Base-by-base conservation (phyloP, 2,329 filamentous ascomycete species). In the Grosmannia serpens region DNA sequence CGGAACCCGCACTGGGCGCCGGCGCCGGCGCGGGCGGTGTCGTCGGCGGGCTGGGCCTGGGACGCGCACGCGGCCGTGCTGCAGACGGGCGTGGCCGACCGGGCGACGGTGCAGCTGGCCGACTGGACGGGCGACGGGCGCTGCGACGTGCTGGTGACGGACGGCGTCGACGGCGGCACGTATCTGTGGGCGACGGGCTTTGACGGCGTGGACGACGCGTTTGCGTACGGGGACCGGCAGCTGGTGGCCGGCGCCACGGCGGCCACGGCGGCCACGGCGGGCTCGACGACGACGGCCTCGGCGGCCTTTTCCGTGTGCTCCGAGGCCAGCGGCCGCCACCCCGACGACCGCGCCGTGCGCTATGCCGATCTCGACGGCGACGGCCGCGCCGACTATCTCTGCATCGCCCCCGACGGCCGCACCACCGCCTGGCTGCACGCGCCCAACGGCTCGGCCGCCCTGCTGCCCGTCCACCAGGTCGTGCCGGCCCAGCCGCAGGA, bases 41-140 rank as follows among this genome's bases (percentile, higher is more conserved):
- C 29, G 29, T 31, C 29, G 29, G 10, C 29, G 5, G 29, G 29
- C 29, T 31, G 29, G 29, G 4, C 29, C 46, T 56, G 55, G 55
- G 29, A 51, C 9, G 38, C 15, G 13, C 3, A 35, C 5, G 3
- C 3, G 2, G 17, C 8, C 53, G 6, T 35, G 9, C 6, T 55
- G 7, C 17, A 20, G 24, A 24, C 27, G 6, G 60, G 69, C 56
- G 65, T 70, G n/a, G 46, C 17, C 47, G 10, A 24, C 51, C 31
- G 51, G 29, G 20, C 7, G 7, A 17, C 15, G 11, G 11, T 74
- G 5, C 67, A 73, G 50, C 60, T 73, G 8, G 65, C 63, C 2
- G 71, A 74, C 60, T 73, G 69, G 68, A 66, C 74, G 53, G 69
- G 67, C 13, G 71, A 73, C 60, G 71, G 71, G 0, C 56, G 61